phyloP scores from a whole-genome alignment of 1,284 basidiomycete species.

The Rhodotorula mucilaginosa region DNA sequence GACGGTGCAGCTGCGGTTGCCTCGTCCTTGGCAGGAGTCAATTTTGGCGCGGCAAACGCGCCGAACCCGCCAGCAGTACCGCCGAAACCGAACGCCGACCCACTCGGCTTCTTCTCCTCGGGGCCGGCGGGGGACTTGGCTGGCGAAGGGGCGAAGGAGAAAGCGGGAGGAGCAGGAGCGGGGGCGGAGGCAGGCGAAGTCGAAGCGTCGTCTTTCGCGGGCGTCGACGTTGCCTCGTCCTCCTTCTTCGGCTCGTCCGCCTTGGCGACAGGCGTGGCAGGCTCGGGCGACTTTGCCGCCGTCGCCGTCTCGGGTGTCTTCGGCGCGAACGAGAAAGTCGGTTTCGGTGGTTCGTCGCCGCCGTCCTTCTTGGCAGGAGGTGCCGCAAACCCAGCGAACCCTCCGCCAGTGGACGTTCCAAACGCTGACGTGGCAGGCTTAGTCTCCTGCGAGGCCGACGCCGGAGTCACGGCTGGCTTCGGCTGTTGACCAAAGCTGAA shows the following conservation, averaged over 20 bases:
- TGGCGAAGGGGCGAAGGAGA: background rate
- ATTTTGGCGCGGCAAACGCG: background rate
- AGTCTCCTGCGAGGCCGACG: background rate
- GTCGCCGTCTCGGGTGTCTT: background rate
- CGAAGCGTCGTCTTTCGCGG: background rate
- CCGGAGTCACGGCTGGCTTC: background rate
- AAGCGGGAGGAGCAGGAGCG: background rate
- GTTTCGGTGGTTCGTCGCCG: background rate
- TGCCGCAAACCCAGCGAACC: background rate
- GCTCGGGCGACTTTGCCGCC: background rate
- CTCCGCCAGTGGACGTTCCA: slow-evolving; percentile 5
- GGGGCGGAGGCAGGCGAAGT: background rate
- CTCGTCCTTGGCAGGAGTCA: background rate
- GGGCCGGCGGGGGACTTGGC: no score
- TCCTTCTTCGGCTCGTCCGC: background rate
- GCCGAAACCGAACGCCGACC: slow-evolving; percentile 1
- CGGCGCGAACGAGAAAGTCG: slow-evolving; percentile 16
- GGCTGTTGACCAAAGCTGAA: background rate
- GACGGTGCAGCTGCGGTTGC: background rate
- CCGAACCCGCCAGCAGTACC: background rate
- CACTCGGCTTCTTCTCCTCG: background rate
- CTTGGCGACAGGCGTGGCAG: background rate
- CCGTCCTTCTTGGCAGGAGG: background rate
- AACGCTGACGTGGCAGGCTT: slow-evolving; percentile 5
- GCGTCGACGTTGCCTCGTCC: background rate